Conservation (phyloP, 805 yeast genomes). For the Cyberlindnera japonica region DNA sequence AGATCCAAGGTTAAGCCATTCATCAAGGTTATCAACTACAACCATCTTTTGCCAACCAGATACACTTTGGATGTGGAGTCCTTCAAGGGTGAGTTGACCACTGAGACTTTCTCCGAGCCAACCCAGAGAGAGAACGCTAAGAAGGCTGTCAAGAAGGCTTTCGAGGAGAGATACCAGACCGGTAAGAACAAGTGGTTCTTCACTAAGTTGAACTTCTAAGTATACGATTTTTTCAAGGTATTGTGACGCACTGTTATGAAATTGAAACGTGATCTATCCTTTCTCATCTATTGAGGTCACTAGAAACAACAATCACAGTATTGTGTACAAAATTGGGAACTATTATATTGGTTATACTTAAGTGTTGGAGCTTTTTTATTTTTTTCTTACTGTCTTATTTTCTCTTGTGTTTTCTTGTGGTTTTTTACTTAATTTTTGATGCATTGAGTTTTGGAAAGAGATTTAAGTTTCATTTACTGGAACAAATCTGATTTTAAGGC, state of each 20-base stretch:
- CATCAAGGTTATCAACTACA: constrained; percentile 98
- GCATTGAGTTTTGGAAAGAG: constrained; percentile 12
- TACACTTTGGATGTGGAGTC: constrained; percentile 95
- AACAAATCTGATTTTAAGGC: too few species aligned
- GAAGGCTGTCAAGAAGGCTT: constrained; percentile 97
- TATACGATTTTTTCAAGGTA: background rate
- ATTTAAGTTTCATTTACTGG: background rate
- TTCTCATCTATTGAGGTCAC: background rate
- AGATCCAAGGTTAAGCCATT: constrained; percentile 98
- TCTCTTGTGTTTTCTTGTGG: constrained; percentile 10
- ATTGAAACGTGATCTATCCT: background rate
- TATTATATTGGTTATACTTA: constrained; percentile 7
- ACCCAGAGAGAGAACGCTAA: constrained; percentile 97
- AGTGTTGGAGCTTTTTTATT: constrained; percentile 6
- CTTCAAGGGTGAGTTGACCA: constrained; percentile 84
- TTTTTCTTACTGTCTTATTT: background rate
- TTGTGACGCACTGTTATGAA: constrained; percentile 3
- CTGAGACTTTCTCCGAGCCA: constrained; percentile 95
- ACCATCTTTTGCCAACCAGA: constrained; percentile 99
- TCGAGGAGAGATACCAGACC: constrained; percentile 98
- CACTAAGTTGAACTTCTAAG: constrained; percentile 89
- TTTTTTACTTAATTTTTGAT: constrained; percentile 12
- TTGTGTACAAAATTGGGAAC: constrained; percentile 9
- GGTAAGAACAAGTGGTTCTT: constrained; percentile 99
- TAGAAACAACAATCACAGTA: constrained; percentile 1